Percentiles rank a stretch among this genome's conserved stretches.
Conservation (phyloP, 805 yeast genomes). For the Starmerella bombi region DNA sequence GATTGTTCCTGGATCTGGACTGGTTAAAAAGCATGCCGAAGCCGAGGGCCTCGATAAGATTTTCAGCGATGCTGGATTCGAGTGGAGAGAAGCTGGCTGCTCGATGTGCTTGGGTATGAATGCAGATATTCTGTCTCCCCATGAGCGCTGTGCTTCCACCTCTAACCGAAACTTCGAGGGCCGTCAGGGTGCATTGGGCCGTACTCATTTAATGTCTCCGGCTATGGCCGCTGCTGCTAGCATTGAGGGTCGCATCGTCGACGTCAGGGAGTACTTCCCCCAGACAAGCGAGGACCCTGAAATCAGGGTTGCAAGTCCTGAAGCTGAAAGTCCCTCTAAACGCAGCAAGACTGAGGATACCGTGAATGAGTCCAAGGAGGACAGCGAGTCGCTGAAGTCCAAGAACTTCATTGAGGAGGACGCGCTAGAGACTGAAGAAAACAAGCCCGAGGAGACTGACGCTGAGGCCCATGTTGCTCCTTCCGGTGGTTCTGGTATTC, state of each 20-base stretch:
- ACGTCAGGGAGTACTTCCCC: constrained; percentile 62
- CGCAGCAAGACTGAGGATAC: neutral
- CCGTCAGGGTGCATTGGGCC: constrained; percentile 91
- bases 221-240: constrained; percentile 99
- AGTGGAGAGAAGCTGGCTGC: constrained; percentile 99
- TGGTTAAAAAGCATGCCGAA: constrained; percentile 88
- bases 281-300: constrained; percentile 24
- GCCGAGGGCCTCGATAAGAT: constrained; percentile 86
- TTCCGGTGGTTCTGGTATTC: constrained; percentile 43
- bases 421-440: constrained; percentile 33
- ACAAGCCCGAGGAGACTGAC: constrained; percentile 19
- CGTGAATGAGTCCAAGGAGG: constrained; percentile 17
- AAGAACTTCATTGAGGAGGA: constrained; percentile 46
- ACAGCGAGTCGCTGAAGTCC: constrained; percentile 34
- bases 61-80: constrained; percentile 84
- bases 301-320: constrained; percentile 27
- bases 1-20: constrained; percentile 96
- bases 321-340: constrained; percentile 28
- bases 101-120: constrained; percentile 99
- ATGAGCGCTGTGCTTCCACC: constrained; percentile 97
- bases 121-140: constrained; percentile 89
- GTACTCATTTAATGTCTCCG: constrained; percentile 97
- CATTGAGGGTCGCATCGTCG: constrained; percentile 77
- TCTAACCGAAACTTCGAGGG: constrained; percentile 98
- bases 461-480: constrained; percentile 23